phyloP scores from a whole-genome alignment of 257 asterid species.

The Capsicum chinense region DNA sequence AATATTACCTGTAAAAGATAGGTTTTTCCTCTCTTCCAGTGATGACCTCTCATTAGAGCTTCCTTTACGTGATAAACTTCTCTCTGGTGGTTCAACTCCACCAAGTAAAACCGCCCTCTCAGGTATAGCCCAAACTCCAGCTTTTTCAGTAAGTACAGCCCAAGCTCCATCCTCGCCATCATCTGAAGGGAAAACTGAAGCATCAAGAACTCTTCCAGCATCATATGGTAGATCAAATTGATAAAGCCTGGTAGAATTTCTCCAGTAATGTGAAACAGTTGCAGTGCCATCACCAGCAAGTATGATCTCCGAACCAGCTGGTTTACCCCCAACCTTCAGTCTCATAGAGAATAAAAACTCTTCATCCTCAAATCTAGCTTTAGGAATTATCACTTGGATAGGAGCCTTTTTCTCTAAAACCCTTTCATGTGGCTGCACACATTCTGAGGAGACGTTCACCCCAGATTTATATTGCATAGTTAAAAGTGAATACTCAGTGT shows the following conservation, averaged over 20 bases:
- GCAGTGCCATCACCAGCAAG: slow-evolving; percentile 98
- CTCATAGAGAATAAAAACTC: slow-evolving; percentile 87
- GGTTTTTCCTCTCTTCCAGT: slow-evolving; percentile 66
- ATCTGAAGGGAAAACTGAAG: slow-evolving; percentile 78
- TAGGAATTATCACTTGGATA: slow-evolving; percentile 87
- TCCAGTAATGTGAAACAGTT: slow-evolving; percentile 90
- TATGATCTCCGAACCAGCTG: slow-evolving; percentile 86
- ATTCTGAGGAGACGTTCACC: slow-evolving; percentile 49
- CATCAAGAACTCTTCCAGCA: slow-evolving; percentile 95
- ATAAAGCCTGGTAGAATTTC: slow-evolving; percentile 80
- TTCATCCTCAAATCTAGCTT: slow-evolving; percentile 93
- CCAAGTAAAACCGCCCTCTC: slow-evolving; percentile 89
- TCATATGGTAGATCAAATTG: slow-evolving; percentile 93
- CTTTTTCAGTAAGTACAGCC: slow-evolving; percentile 94
- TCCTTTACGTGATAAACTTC: slow-evolving; percentile 92
- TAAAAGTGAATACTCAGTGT: slow-evolving; percentile 93
- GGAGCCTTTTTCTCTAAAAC: slow-evolving; percentile 86
- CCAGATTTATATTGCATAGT: slow-evolving; percentile 93
- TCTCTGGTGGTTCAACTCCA: slow-evolving; percentile 95
- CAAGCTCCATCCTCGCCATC: slow-evolving; percentile 85
- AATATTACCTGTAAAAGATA: slow-evolving; percentile 59
- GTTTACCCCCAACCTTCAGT: slow-evolving; percentile 84
- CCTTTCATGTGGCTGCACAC: slow-evolving; percentile 55
- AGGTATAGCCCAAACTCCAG: slow-evolving; percentile 98
- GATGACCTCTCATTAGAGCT: slow-evolving; percentile 77